Conservation (phyloP, 192 early-diverging fungal genomes). For the Entomortierella lignicola region DNA sequence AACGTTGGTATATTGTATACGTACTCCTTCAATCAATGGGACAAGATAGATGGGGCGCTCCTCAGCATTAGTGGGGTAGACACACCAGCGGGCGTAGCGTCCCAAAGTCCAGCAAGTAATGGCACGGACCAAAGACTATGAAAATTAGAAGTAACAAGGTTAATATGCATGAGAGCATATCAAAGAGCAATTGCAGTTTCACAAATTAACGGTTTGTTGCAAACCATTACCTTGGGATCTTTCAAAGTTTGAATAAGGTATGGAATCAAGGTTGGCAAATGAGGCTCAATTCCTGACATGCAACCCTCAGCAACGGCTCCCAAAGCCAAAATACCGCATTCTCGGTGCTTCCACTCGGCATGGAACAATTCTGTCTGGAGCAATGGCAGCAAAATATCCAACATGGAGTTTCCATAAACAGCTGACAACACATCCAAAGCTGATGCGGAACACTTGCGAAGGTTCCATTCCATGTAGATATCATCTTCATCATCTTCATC, state of each 20-base stretch:
- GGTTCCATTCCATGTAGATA: constrained; percentile 92
- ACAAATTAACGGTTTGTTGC: no score
- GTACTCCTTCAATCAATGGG: constrained; percentile 79
- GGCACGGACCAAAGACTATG: constrained; percentile 89
- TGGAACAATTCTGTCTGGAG: constrained; percentile 86
- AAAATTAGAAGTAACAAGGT: not conserved
- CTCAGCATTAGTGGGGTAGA: constrained; percentile 66
- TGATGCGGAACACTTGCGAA: constrained; percentile 98
- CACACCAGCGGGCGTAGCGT: constrained; percentile 89
- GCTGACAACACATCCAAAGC: constrained; percentile 95
- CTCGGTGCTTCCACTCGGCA: constrained; percentile 90
- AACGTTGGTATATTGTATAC: not conserved
- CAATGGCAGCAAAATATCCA: constrained; percentile 87
- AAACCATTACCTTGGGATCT: constrained; percentile 76
- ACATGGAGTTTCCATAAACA: constrained; percentile 85
- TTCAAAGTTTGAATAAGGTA: constrained; percentile 84
- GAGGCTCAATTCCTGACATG: constrained; percentile 87
- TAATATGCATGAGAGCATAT: not conserved
- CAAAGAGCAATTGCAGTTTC: no score
- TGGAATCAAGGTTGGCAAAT: constrained; percentile 89
- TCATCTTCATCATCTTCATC: constrained; percentile 91
- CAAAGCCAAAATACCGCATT: constrained; percentile 96
- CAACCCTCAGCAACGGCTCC: constrained; percentile 99
- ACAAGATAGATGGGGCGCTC: constrained; percentile 80
- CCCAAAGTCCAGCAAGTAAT: constrained; percentile 99